Base-by-base conservation (phyloP, 1,139 yeast species). In the Zygosaccharomyces pseudobailii region DNA sequence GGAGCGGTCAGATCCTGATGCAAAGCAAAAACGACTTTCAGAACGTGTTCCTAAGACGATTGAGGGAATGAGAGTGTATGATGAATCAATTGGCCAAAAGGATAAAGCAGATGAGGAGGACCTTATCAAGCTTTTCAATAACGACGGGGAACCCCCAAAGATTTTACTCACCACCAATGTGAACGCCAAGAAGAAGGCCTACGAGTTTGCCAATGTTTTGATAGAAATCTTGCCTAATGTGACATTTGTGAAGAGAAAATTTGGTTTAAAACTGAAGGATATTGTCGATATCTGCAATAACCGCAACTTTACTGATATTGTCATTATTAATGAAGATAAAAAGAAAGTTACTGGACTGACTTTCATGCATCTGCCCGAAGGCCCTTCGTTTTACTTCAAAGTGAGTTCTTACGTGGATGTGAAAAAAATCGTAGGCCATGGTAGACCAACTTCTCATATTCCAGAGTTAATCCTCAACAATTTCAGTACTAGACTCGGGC, bases 401-500 rank as follows among this genome's bases (percentile, higher is more conserved):
- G 72, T 92, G 9, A 74, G 90, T n/a, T 87, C 96, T 5, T 74
- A 87, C 43, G 78, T 80, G 21, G 86, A 85, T 55, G 83, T 87
- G n/a, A 78, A 83, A 57, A 74, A 79, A 55, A 87, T 92, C 48
- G 67, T 73, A 19, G 96, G 96, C 10, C 98, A 92, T 61, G 97
- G 97, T 49, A 76, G 83, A 46, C 84, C 96, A 32, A 89, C 97
- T 0, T 82, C 80, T 40, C 97, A 92, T 63, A 79, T 84, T 32
- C 98, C 98, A 3, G 98, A 92, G 66, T 77, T 92, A 44, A 82
- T 92, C 28, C 74, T 94, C 62, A 92, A 92, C 67, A 92, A 92
- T 68, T 94, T 92, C 72, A 80, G 87, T 52, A 89, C 98, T 1
- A 75, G 96, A 57, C 74, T 94, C 54, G 98, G 98, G 67, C 83